A percentile compares a stretch with the other conserved stretches of the same genome.
These are phyloP conservation scores for Tetratostichococcus sp. DNA, from an alignment of 139 green algal genomes.

Conservation along the genomic window DNA sequence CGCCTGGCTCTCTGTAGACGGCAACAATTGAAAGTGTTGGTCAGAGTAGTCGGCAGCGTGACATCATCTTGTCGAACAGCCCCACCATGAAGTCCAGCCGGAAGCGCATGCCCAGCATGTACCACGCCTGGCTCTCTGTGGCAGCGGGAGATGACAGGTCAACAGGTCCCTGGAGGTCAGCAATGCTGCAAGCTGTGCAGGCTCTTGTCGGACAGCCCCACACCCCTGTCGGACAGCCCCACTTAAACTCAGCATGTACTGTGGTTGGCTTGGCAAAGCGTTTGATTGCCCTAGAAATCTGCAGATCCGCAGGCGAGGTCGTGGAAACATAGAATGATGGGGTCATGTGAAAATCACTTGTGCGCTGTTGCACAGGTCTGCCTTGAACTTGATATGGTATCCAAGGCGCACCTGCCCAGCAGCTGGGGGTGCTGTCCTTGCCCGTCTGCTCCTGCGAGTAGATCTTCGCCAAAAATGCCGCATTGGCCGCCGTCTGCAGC, in stretches of 20 bases:
- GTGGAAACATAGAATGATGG: too few species aligned
- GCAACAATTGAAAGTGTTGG: too few species aligned
- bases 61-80: slow-evolving; percentile 25
- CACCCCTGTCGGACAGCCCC: not conserved
- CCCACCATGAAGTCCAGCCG: slow-evolving; percentile 28
- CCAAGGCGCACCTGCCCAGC: slow-evolving; percentile 1
- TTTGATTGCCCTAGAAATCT: too few species aligned
- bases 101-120: slow-evolving; percentile 47
- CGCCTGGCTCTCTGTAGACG: slow-evolving; percentile 21
- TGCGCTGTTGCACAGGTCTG: too few species aligned
- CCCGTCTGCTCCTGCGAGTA: slow-evolving; percentile 22
- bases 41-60: too few species aligned
- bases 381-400: too few species aligned
- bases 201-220: slow-evolving; percentile 35
- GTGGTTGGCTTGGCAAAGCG: too few species aligned
- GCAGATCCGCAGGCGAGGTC: too few species aligned
- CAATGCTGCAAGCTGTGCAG: too few species aligned
- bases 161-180: too few species aligned
- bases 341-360: too few species aligned
- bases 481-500: slow-evolving; percentile 43
- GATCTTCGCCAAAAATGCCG: slow-evolving; percentile 40
- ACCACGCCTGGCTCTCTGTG: slow-evolving; percentile 30
- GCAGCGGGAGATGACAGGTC: too few species aligned
- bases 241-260: slow-evolving; percentile 49
- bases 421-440: not conserved